Evolutionary conservation across 2,329 filamentous ascomycete genomes (phyloP).

Genomic region (Talaromyces sp.): DNA sequence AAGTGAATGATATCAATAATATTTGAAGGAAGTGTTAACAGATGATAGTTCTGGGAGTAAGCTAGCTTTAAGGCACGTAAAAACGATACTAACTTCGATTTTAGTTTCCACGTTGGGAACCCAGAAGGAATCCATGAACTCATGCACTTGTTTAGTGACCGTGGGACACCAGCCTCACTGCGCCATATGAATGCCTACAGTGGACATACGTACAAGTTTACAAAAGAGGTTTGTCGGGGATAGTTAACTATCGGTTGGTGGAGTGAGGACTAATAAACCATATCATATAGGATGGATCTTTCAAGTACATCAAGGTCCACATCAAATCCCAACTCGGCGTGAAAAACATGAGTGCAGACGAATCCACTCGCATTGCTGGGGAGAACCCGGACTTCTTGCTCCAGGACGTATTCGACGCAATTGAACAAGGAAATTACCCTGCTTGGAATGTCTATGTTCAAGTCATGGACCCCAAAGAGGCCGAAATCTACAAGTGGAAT

Average conservation of each 20-base stretch:
- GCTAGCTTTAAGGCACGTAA: neutral
- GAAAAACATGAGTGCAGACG: constrained; percentile 50
- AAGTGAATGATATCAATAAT: neutral
- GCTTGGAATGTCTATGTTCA: constrained; percentile 55
- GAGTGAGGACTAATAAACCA: neutral
- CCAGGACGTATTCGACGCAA: constrained; percentile 58
- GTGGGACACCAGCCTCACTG: constrained; percentile 58
- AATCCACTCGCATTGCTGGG: constrained; percentile 48
- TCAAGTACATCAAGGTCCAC: constrained; percentile 60
- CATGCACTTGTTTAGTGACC: constrained; percentile 59
- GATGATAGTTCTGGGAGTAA: constrained; percentile 25
- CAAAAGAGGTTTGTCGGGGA: constrained; percentile 39
- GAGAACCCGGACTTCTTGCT: constrained; percentile 56
- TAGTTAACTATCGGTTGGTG: neutral
- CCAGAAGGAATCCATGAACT: constrained; percentile 59
- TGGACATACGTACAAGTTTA: constrained; percentile 61
- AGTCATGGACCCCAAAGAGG: constrained; percentile 50
- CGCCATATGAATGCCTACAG: constrained; percentile 62
- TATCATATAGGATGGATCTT: constrained; percentile 48
- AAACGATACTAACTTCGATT: neutral
- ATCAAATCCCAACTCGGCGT: constrained; percentile 35
- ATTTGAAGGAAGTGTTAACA: neutral
- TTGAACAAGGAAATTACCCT: constrained; percentile 54
- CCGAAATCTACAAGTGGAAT: constrained; percentile 44
- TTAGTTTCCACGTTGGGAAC: constrained; percentile 48